Conservation (phyloP, 108 stramenopile genomes). For the Parmales sp. region DNA sequence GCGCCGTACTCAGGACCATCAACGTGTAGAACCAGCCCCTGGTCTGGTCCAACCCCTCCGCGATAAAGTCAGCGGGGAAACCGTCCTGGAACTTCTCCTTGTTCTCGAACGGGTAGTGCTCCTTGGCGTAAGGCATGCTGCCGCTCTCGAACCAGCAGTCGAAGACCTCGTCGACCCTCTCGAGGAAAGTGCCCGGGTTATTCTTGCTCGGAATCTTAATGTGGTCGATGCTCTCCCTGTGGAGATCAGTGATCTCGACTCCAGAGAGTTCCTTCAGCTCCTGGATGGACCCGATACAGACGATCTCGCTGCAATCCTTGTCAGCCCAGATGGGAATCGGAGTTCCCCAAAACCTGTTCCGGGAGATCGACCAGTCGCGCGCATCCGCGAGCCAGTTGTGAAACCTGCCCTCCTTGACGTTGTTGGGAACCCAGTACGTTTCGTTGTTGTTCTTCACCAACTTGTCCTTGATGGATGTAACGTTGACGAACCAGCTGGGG, state of each 20-base stretch:
- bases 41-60: constrained; percentile 99
- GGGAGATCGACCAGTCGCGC: constrained; percentile 95
- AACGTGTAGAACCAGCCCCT: constrained; percentile 99
- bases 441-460: constrained; percentile 87
- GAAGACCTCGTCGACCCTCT: constrained; percentile 95
- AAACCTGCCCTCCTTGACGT: constrained; percentile 94
- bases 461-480: constrained; percentile 88
- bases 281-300: constrained; percentile 87
- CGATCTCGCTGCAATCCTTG: constrained; percentile 82
- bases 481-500: constrained; percentile 97
- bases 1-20: constrained; percentile 96
- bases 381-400: constrained; percentile 98
- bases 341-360: constrained; percentile 99
- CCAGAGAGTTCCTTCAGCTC: constrained; percentile 83
- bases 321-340: constrained; percentile 98
- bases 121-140: constrained; percentile 98
- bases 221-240: constrained; percentile 87
- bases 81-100: constrained; percentile 86
- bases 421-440: constrained; percentile 92
- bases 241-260: constrained; percentile 75
- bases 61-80: constrained; percentile 99
- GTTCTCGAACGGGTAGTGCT: constrained; percentile 99
- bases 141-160: constrained; percentile 99
- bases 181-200: constrained; percentile 70
- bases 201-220: constrained; percentile 90